Conservation (phyloP, 768 basidiomycete species). For the Mycena maculata region DNA sequence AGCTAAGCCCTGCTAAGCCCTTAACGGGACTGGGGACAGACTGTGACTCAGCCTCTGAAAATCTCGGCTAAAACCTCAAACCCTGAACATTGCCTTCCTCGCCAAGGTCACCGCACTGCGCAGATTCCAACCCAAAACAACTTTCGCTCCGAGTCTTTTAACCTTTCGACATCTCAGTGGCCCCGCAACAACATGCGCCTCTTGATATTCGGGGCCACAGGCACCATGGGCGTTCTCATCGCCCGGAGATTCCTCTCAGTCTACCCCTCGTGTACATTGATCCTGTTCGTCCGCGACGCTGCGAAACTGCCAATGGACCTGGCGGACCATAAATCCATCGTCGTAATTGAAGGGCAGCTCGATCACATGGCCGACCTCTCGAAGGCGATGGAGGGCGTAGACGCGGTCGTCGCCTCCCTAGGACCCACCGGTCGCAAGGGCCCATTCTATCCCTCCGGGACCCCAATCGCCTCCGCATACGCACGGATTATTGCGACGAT, state of each 20-base stretch:
- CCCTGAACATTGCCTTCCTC: too few relatives aligned
- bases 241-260: constrained; percentile 25
- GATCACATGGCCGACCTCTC: constrained; percentile 25
- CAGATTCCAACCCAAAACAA: too few relatives aligned
- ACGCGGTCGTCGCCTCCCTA: constrained; percentile 30
- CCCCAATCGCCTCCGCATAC: constrained; percentile 59
- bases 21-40: too few relatives aligned
- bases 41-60: too few relatives aligned
- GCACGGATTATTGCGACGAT: constrained; percentile 52
- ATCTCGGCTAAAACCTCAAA: too few relatives aligned
- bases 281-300: constrained; percentile 26
- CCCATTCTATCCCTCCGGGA: constrained; percentile 37
- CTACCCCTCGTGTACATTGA: constrained; percentile 23
- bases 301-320: constrained; percentile 21
- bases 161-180: too few relatives aligned
- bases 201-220: constrained; percentile 28
- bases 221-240: constrained; percentile 27
- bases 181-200: constrained; percentile 29
- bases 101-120: too few relatives aligned
- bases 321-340: background rate
- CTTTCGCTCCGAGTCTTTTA: too few relatives aligned
- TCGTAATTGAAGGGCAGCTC: constrained; percentile 27
- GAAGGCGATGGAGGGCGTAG: constrained; percentile 29
- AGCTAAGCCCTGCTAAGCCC: too few relatives aligned
- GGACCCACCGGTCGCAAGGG: constrained; percentile 34